A percentile compares a stretch with the other conserved stretches of the same genome.
Evolutionary conservation across 345 rosid species (phyloP).

Genomic region (Arabidopsis arenosa): DNA sequence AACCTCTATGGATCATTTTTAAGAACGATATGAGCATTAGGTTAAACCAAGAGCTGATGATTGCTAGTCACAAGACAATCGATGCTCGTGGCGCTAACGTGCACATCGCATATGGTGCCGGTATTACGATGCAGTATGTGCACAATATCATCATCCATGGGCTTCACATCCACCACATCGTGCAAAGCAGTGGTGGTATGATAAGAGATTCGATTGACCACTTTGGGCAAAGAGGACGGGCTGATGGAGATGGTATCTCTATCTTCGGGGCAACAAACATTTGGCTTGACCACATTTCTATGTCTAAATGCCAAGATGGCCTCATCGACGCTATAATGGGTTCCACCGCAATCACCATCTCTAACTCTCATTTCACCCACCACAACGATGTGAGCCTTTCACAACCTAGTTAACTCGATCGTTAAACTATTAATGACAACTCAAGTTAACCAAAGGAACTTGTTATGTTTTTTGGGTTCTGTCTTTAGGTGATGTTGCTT

Average conservation of each 20-base stretch:
- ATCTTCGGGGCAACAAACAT: constrained; percentile 65
- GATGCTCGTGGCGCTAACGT: constrained; percentile 77
- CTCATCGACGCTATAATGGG: constrained; percentile 74
- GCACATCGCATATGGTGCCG: constrained; percentile 68
- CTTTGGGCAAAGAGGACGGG: constrained; percentile 54
- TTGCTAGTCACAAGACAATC: constrained; percentile 72
- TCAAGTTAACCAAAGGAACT: not conserved
- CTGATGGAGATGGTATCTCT: constrained; percentile 88
- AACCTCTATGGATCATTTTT: constrained; percentile 73
- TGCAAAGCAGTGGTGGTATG: constrained; percentile 54
- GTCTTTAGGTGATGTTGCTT: constrained; percentile 63
- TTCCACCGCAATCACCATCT: constrained; percentile 81
- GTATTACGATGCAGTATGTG: constrained; percentile 63
- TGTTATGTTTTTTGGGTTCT: not conserved
- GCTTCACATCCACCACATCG: constrained; percentile 65
- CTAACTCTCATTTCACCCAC: constrained; percentile 75
- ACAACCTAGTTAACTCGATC: not conserved
- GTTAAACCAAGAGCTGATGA: constrained; percentile 65
- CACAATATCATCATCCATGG: constrained; percentile 75
- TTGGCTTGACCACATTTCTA: constrained; percentile 89
- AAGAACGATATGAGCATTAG: constrained; percentile 61
- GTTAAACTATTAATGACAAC: not conserved
- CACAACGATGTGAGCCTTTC: constrained; percentile 64
- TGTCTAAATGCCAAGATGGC: constrained; percentile 71
- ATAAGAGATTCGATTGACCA: constrained; percentile 61